A percentile compares a stretch with the other conserved stretches of the same genome.
Evolutionary conservation across 2,329 filamentous ascomycete genomes (phyloP).

Genomic region (Colletotrichum cuscutae): DNA sequence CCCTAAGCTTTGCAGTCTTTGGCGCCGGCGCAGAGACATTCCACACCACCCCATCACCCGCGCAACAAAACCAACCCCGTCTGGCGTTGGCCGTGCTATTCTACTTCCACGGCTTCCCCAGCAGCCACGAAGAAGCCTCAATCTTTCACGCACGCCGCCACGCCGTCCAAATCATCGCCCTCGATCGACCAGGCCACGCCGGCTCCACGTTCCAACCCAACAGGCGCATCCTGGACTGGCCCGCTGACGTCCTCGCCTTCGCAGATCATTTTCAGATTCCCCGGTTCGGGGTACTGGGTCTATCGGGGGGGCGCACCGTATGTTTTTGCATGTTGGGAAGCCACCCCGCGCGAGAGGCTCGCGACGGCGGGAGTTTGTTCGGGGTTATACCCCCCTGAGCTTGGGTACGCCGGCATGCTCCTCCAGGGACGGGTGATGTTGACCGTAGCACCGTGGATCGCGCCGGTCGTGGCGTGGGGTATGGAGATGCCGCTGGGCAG

Average conservation of each 20-base stretch:
- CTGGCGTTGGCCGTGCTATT: background rate
- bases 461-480: no score
- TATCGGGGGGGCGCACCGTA: background rate
- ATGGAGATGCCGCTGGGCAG: no score
- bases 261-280: background rate
- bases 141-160: background rate
- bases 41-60: no score
- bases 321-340: background rate
- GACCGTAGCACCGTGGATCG: no score
- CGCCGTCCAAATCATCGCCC: background rate
- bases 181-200: background rate
- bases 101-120: background rate
- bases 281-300: background rate
- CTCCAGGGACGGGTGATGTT: no score
- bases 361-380: no score
- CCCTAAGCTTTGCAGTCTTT: background rate
- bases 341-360: background rate
- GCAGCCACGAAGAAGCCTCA: background rate
- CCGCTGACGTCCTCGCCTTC: background rate
- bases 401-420: no score
- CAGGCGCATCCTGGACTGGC: background rate
- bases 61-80: background rate
- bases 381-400: no score
- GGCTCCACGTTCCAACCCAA: background rate
- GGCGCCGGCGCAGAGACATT: background rate